Evolutionary conservation across 176 grass and related monocot species (phyloP), one percentile per base, ranked within the genome.

Genomic region (Ananas comosus): DNA sequence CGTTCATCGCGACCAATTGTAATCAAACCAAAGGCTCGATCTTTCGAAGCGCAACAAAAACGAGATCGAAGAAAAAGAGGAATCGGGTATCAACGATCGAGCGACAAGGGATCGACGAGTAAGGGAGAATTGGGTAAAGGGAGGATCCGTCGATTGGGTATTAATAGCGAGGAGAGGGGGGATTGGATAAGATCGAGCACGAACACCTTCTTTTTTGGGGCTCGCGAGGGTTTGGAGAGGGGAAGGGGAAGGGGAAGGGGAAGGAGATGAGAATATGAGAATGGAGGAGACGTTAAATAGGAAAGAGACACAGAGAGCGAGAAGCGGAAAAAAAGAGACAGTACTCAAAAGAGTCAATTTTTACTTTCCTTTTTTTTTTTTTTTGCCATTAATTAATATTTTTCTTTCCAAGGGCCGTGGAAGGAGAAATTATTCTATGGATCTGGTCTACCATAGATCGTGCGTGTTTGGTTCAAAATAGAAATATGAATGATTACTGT

Each of bases 1-100:
- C 90, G 79, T 93, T 93, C 90, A 93, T 93, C 74, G 61, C 70
- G 64, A 9, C 16, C 56, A 22, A 61, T 14, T 16, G n/a, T 4
- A 6, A 2, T 13, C 53, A 5, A 57, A 57, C 13, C 13, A 21
- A 61, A 61, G n/a, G 56, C 16, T 2, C 13, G 56, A 21, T 18
- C 17, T 61, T 61, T 21, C 56, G n/a, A 16, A 57, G 3, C 53
- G 7, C 21, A 61, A 16, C 56, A 61, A 61, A 61, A 58, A 14
- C 1, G 16, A 17, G 7, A n/a, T 58, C 18, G 53, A 17, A 17
- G 14, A 12, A n/a, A 7, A n/a, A 58, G 18, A 6, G 53, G 22
- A 23, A 23, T 23, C 22, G 22, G 22, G 22, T 23, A 23, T 23
- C 22, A 23, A 23, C 22, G 22, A 58, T 58, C 18, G 53, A 13